These are phyloP conservation scores for Hysterium pulicare DNA, from an alignment of 2,329 filamentous ascomycete species.

Conservation along the genomic window DNA sequence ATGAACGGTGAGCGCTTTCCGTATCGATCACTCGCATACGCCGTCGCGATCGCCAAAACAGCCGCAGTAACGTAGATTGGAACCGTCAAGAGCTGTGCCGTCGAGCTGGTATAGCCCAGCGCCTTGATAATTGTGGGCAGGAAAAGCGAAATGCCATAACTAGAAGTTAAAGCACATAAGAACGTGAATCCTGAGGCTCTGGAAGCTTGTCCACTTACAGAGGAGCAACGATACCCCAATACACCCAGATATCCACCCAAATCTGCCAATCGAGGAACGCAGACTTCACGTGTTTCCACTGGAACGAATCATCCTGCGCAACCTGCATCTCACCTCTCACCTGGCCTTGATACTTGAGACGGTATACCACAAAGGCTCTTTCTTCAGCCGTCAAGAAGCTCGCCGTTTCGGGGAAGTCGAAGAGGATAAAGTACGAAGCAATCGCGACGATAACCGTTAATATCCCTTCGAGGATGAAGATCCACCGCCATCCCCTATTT, in stretches of 20 bases:
- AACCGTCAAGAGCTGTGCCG: conserved; percentile 42
- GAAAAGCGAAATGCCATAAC: conserved; percentile 17
- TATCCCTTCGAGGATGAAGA: conserved; percentile 37
- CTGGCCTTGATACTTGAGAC: conserved; percentile 49
- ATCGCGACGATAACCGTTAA: conserved; percentile 34
- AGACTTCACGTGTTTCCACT: conserved; percentile 53
- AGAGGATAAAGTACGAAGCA: conserved; percentile 52
- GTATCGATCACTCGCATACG: conserved; percentile 27
- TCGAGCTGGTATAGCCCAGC: conserved; percentile 39
- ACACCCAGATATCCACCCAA: conserved; percentile 55
- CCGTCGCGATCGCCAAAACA: conserved; percentile 29
- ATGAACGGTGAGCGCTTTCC: conserved; percentile 36
- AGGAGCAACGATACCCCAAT: conserved; percentile 56
- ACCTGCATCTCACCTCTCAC: conserved; percentile 60
- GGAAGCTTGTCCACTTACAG: conserved; percentile 43
- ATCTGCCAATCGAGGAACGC: conserved; percentile 50
- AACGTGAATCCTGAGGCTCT: background rate
- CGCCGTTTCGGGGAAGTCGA: conserved; percentile 61
- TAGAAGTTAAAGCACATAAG: too few relatives aligned
- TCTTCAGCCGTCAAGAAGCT: conserved; percentile 54
- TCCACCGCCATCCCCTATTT: conserved; percentile 21
- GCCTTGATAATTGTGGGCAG: conserved; percentile 48
- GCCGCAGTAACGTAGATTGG: conserved; percentile 42
- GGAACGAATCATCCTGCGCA: conserved; percentile 65
- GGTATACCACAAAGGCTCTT: conserved; percentile 56